Evolutionary conservation across 1,284 basidiomycete genomes (phyloP).

Genomic region (Irpex sp.): DNA sequence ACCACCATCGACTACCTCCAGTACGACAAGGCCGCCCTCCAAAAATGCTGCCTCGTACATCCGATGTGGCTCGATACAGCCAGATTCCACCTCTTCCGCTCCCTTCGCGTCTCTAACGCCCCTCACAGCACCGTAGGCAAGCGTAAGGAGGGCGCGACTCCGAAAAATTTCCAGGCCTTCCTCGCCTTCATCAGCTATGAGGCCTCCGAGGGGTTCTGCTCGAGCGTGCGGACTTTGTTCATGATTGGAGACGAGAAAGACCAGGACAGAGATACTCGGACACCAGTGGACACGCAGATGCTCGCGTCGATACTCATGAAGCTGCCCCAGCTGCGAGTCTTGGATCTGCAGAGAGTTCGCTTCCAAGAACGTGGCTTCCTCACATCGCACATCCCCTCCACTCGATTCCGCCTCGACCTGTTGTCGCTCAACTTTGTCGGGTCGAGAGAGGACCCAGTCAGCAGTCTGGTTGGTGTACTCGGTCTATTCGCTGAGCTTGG

Average conservation of each 20-base stretch:
- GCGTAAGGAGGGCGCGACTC: constrained; percentile 1
- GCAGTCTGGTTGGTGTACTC: constrained; percentile 4
- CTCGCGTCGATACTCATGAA: constrained; percentile 1
- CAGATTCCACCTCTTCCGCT: constrained; percentile 5
- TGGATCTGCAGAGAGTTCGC: constrained; percentile 2
- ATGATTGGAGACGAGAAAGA: constrained; percentile 5
- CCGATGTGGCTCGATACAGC: constrained; percentile 3
- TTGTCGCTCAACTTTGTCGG: constrained; percentile 4
- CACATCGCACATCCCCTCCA: not conserved
- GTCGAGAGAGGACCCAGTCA: constrained; percentile 1
- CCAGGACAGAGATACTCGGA: constrained; percentile 3
- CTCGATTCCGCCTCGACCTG: constrained; percentile 1
- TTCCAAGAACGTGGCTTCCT: not conserved
- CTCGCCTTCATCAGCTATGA: constrained; percentile 1
- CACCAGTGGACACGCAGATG: constrained; percentile 4
- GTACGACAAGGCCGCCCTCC: not conserved
- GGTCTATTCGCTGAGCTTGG: constrained; percentile 4
- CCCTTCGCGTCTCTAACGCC: constrained; percentile 1
- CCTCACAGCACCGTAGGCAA: not conserved
- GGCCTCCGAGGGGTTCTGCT: constrained; percentile 2
- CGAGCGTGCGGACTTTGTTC: constrained; percentile 4
- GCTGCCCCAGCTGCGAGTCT: constrained; percentile 2
- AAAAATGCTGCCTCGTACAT: constrained; percentile 4
- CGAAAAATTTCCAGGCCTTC: constrained; percentile 6
- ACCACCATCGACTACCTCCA: constrained; percentile 3